These are phyloP conservation scores for Tagetes patula DNA, from an alignment of 129 eudicot species.

Conservation along the genomic window DNA sequence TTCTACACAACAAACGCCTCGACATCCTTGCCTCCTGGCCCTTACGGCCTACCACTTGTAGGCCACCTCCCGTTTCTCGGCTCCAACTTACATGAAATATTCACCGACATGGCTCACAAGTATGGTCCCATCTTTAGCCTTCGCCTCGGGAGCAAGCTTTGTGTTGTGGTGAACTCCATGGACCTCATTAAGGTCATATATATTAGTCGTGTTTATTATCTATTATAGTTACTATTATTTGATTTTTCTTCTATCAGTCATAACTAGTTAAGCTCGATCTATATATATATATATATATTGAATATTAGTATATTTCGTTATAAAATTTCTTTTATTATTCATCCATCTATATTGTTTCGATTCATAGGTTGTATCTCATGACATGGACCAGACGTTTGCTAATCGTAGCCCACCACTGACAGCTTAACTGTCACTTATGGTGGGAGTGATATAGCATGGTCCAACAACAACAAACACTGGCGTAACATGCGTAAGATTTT, in stretches of 20 bases:
- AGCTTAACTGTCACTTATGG: background rate
- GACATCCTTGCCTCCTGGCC: background rate
- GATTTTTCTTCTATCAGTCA: too few species aligned
- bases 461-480: background rate
- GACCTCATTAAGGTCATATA: background rate
- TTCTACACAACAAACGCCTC: background rate
- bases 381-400: background rate
- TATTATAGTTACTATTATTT: too few species aligned
- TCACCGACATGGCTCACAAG: background rate
- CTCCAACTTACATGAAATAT: slow-evolving; percentile 8
- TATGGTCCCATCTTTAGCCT: slow-evolving; percentile 5
- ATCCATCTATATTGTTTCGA: too few species aligned
- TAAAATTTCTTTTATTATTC: too few species aligned
- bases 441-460: background rate
- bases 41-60: background rate
- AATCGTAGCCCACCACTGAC: background rate
- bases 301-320: too few species aligned
- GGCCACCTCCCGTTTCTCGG: slow-evolving; percentile 5
- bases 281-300: too few species aligned
- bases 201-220: too few species aligned
- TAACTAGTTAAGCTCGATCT: too few species aligned
- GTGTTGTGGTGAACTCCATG: slow-evolving; percentile 15
- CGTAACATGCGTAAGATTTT: slow-evolving; percentile 15
- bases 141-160: background rate
- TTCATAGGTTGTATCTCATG: background rate